Evolutionary conservation across 768 basidiomycete species (phyloP), one percentile per base, ranked within the genome.

Genomic region (Leccinum ochraceum): DNA sequence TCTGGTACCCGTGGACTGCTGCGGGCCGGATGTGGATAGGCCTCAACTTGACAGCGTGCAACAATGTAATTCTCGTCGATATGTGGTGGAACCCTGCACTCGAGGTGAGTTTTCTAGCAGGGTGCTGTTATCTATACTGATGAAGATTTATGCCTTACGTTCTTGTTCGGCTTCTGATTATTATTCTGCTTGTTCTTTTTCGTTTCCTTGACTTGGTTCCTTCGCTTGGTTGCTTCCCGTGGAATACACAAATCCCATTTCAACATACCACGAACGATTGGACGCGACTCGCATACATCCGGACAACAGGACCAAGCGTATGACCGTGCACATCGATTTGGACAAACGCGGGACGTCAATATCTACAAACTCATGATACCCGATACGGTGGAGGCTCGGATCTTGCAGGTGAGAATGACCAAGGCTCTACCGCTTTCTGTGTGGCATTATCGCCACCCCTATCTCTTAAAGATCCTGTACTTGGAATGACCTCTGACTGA

Each of bases 41-140:
- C 50, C 83, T 98, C 50, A 97, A 98, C 71, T 71, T 98, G 67
- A 94, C 94, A 0, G 88, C 87, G 39, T 98, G 95, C 75, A 96
- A 95, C 72, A 93, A 96, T 64, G 95, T 98, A 42, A 90, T 98
- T 65, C 81, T 98, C 3, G 84, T 94, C 58, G 96, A 97, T 71
- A 76, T 95, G 61, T 98, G 95, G 95, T 98, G 95, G 94, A 90
- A 94, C 72, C 92, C 92, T 10, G 92, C 90, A 0, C 79, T 92
- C 4, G 91, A 92, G 75, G 89, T 90, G 64, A 63, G 82, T 70
- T 67, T 59, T 52, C 5, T 49, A 14, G 20, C 6, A 16, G 26
- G 26, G 50, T 53, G 28, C 16, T 49, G 48, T 16, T 56, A 53
- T 53, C 17, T 24, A 48, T 57, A 20, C 53, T 72, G 56, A 71